Evolutionary conservation across 2,329 filamentous ascomycete genomes (phyloP), one percentile per base, ranked within the genome.

Genomic region (Fusarium buxicola): DNA sequence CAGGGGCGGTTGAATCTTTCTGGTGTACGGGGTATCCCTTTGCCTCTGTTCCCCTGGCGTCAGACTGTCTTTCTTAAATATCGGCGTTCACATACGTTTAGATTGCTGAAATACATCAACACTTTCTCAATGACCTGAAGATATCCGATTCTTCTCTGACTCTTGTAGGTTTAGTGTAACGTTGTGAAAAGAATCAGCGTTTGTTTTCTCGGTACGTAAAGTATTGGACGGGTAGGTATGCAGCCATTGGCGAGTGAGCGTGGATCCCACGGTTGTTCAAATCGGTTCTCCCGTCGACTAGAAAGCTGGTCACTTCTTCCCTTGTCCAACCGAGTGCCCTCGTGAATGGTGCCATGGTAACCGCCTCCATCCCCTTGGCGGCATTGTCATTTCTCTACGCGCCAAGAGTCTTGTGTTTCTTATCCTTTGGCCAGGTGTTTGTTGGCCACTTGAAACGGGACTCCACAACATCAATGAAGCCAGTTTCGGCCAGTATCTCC

Each of bases 191-290:
- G n/a, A n/a, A n/a, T n/a, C n/a, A n/a, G n/a, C n/a, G n/a, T n/a
- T n/a, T n/a, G n/a, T n/a, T n/a, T n/a, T n/a, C n/a, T n/a, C n/a
- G n/a, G n/a, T n/a, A n/a, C n/a, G n/a, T n/a, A n/a, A n/a, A n/a
- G n/a, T n/a, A n/a, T n/a, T n/a, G n/a, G n/a, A n/a, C n/a, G n/a
- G n/a, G n/a, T n/a, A n/a, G 5, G 5, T 8, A 4, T 7, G 39
- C 48, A 38, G 4, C 66, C 63, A 66, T 66, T 0, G 55, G 56
- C 9, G 55, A 66, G 27, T 66, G 66, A 0, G 63, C 56, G 39
- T 66, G 63, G 4, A 64, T 32, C 6, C 8, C 39, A 1, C 35
- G 49, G 15, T 43, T 32, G 7, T 53, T 55, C 1, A 66, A 24
- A 12, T 66, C 55, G 24, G 58, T 66, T n/a, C 63, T 46, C 0